Conservation (phyloP, 352 stramenopile genomes). For the Pythium phragmitis region DNA sequence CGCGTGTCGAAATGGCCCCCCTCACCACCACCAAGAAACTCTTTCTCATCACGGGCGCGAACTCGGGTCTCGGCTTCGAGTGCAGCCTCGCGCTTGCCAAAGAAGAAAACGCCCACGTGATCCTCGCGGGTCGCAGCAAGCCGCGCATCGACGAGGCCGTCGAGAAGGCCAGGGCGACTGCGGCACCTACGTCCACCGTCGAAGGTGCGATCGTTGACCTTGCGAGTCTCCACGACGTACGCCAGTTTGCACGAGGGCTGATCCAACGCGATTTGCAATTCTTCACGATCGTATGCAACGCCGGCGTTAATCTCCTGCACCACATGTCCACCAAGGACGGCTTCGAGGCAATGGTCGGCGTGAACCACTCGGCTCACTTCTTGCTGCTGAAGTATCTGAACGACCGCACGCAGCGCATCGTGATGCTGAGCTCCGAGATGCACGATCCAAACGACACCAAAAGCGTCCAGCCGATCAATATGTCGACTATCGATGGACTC, state of each 20-base stretch:
- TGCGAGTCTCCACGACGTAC: slow-evolving; percentile 30
- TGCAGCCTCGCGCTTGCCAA: slow-evolving; percentile 29
- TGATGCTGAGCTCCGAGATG: slow-evolving; percentile 11
- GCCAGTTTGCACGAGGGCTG: slow-evolving; percentile 26
- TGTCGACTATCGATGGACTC: slow-evolving; percentile 13
- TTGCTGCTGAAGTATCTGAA: slow-evolving; percentile 31
- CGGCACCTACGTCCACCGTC: slow-evolving; percentile 14
- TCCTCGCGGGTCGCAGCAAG: slow-evolving; percentile 31
- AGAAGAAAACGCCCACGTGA: slow-evolving; percentile 24
- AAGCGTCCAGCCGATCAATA: not conserved
- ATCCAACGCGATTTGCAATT: slow-evolving; percentile 23
- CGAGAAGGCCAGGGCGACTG: slow-evolving; percentile 7
- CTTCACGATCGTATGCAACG: slow-evolving; percentile 43
- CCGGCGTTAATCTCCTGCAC: slow-evolving; percentile 25
- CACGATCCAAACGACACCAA: slow-evolving; percentile 10
- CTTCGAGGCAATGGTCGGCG: slow-evolving; percentile 36
- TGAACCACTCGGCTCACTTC: slow-evolving; percentile 48
- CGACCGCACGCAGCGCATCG: slow-evolving; percentile 14
- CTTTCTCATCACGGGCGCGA: slow-evolving; percentile 37
- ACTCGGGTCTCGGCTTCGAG: slow-evolving; percentile 34
- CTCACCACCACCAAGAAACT: slow-evolving; percentile 20
- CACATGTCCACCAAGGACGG: slow-evolving; percentile 32
- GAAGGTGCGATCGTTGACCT: slow-evolving; percentile 36
- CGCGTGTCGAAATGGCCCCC: not conserved
- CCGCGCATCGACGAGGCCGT: slow-evolving; percentile 27